Evolutionary conservation across 768 basidiomycete species (phyloP), one percentile per base, ranked within the genome.

Genomic region (Vararia minispora): DNA sequence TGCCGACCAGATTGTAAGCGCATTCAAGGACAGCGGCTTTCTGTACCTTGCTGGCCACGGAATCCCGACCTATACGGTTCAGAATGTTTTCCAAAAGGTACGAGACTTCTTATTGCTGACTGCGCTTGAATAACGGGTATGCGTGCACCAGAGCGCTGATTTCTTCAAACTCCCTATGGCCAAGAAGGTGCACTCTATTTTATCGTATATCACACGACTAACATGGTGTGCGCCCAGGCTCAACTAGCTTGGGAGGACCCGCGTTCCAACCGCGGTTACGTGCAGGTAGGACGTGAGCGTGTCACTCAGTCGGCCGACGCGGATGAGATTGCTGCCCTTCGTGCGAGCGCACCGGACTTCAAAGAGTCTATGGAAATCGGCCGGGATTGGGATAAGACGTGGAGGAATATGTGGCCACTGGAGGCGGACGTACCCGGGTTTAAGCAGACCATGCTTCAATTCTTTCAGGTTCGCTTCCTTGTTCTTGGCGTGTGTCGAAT

Each of bases 361-460:
- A 87, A 88, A 57, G 87, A 91, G 57, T 66, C 75, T 6, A 87
- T 91, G 77, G 88, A 92, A 56, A 89, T 92, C 31, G 87, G 89
- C 22, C 69, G 81, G 18, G 86, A 92, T 41, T 82, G 80, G 75
- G 85, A 84, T 47, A 62, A 69, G 12, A 66, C 59, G 27, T 86
- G 79, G 78, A 75, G 71, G 54, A 92, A 92, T 54, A 68, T 69
- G 46, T 91, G 89, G 88, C 87, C 83, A 3, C 58, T 62, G 29
- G 76, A 84, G 49, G 51, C 43, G 2, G 68, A 75, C 36, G 72
- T 62, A 1, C 81, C 85, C 1, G 65, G 55, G 7, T 91, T 88
- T 62, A 81, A 79, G 53, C 54, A 62, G 17, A 76, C 73, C 2
- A 85, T 84, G 78, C 58, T 86, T 45, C 62, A 69, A 40, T 91